Evolutionary conservation across 352 stramenopile genomes (phyloP), one percentile per base, ranked within the genome.

Genomic region (Phytophthora sp.): DNA sequence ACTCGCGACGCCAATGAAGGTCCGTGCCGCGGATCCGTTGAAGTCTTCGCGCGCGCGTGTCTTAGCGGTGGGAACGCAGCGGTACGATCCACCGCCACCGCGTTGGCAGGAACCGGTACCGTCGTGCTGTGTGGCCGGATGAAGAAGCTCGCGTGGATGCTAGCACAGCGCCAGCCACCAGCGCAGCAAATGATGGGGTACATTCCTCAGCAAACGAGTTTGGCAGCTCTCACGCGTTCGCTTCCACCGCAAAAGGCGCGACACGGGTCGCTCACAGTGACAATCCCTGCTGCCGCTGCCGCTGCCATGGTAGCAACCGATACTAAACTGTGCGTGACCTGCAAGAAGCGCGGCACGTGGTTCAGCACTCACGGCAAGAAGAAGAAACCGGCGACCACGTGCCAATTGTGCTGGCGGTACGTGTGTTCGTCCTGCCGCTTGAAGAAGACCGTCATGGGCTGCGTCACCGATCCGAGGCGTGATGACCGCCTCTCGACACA

Each of bases 121-220:
- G 61, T 76, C 36, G 74, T 88, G 35, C 49, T 84, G 15, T 91
- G 80, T 57, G 75, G 73, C 7, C 77, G 79, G n/a, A 87, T 88
- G 79, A 84, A 84, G 42, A 91, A 90, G 55, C 79, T 90, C 15
- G 57, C 77, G 57, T 91, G 82, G 80, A 72, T 85, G 64, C 51
- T 85, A 41, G 49, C 73, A 24, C 72, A 78, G 21, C 64, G 65
- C 15, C 65, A 71, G 3, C 68, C 60, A 1, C 52, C 63, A 20
- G 23, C 20, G 7, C 59, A 69, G 13, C 38, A 62, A 15, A 35
- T 65, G 8, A 49, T 67, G 39, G 62, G 64, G 2, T 59, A 36
- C 30, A 41, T 61, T 24, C n/a, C 46, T 38, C 62, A 63, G 16
- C 60, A 69, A 41, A 67, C 51, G 24, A 70, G 65, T 41, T 36